These are phyloP conservation scores for Yamadazyma triangularis DNA, from an alignment of 1,139 yeast genomes.

Conservation along the genomic window DNA sequence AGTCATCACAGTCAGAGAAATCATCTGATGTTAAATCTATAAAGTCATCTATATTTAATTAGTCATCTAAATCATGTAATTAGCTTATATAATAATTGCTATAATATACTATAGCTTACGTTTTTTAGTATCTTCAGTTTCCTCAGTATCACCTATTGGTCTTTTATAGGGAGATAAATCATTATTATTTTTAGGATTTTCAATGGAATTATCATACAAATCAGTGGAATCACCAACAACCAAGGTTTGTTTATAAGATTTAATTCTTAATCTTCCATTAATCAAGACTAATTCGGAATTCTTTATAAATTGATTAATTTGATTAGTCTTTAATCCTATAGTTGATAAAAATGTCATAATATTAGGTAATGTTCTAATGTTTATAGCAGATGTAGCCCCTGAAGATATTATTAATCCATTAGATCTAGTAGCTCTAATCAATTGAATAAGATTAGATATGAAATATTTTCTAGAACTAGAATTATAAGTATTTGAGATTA, in stretches of 20 bases:
- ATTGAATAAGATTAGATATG: constrained; percentile 66
- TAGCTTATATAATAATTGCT: too few species aligned
- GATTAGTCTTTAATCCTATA: constrained; percentile 63
- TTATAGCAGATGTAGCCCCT: constrained; percentile 61
- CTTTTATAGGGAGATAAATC: constrained; percentile 21
- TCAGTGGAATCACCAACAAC: constrained; percentile 36
- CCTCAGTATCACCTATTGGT: constrained; percentile 23
- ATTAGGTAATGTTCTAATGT: constrained; percentile 64
- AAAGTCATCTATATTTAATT: constrained; percentile 31
- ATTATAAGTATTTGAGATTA: constrained; percentile 28
- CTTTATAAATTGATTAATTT: constrained; percentile 58
- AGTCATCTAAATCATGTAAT: constrained; percentile 3
- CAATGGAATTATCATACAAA: constrained; percentile 9
- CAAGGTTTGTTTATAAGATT: constrained; percentile 67
- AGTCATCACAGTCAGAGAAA: too few species aligned
- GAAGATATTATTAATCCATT: constrained; percentile 77
- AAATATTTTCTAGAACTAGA: constrained; percentile 48
- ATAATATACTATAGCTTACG: too few species aligned
- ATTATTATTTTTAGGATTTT: constrained; percentile 18
- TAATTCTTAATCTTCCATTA: constrained; percentile 66
- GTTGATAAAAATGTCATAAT: constrained; percentile 61
- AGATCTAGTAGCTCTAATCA: constrained; percentile 78
- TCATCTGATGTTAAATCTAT: constrained; percentile 10
- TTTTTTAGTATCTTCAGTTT: constrained; percentile 6
- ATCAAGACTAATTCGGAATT: constrained; percentile 61